Evolutionary conservation across 2,329 filamentous ascomycete genomes (phyloP).

Genomic region (Cercospora canescens): DNA sequence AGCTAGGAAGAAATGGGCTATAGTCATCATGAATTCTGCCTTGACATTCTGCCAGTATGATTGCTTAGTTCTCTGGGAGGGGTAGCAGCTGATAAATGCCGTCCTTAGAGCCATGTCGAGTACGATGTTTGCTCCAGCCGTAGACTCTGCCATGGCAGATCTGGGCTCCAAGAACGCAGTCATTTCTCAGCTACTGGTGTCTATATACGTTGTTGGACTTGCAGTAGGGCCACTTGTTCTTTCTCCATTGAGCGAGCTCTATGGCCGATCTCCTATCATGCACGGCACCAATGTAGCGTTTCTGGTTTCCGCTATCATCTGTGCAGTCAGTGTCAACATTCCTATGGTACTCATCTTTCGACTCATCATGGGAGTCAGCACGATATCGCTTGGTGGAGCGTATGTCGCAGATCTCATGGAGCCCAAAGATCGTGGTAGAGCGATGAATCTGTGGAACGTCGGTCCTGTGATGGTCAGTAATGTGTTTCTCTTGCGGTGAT

Average conservation of each 20-base stretch:
- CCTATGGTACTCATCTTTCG: conserved; percentile 45
- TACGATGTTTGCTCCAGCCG: neutral
- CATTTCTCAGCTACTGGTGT: conserved; percentile 32
- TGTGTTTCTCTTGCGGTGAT: neutral
- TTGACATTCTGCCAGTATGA: neutral
- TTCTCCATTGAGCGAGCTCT: conserved; percentile 24
- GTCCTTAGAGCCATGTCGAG: neutral
- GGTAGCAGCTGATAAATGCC: too few species aligned
- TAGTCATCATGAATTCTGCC: neutral
- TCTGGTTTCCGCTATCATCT: conserved; percentile 38
- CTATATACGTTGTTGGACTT: conserved; percentile 49
- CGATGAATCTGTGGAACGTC: conserved; percentile 13
- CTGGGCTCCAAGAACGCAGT: neutral
- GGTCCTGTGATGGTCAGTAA: conserved; percentile 14
- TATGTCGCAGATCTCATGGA: conserved; percentile 38
- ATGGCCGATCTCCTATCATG: conserved; percentile 35
- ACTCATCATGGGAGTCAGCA: conserved; percentile 41
- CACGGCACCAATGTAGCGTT: conserved; percentile 36
- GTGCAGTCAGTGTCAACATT: conserved; percentile 43
- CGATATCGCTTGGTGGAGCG: conserved; percentile 24
- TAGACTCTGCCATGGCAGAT: neutral
- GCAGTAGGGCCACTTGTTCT: conserved; percentile 35
- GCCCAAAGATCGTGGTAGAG: neutral
- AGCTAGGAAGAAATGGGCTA: neutral
- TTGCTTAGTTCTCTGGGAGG: too few species aligned